Evolutionary conservation across 2,329 filamentous ascomycete genomes (phyloP), one percentile per base, ranked within the genome.

Genomic region (Aspergillus sp.): DNA sequence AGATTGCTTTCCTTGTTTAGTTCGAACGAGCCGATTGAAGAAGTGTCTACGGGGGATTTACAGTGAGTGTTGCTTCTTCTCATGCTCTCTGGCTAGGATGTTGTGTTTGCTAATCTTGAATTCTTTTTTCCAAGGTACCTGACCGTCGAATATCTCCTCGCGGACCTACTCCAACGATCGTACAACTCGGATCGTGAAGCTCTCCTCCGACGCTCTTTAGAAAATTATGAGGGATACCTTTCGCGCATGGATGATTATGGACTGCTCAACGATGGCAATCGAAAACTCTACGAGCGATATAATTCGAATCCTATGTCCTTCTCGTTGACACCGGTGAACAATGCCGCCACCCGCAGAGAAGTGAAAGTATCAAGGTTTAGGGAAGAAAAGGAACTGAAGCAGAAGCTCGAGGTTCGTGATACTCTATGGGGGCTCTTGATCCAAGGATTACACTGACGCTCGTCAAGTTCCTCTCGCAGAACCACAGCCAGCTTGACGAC

Each of bases 281-380:
- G 78, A 49, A 83, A 82, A 61, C 74, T 90, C 20, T 82, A 89
- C 53, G 83, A 86, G 61, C 71, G 77, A 47, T 95, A 93, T 68
- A 76, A 77, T 45, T 86, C 93, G 48, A 79, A 84, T 20, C 85
- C 84, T 3, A 73, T 75, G n/a, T 72, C 73, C 1, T 96, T 96
- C 67, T 84, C 84, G 43, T 84, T 87, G 2, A 82, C 86, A 15
- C 79, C 82, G 15, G 78, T 78, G 7, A 77, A 74, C 19, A 81
- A 87, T 67, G 80, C 88, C 3, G 80, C 84, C 17, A 80, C 82
- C 25, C 80, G 85, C 52, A 79, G 93, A 56, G 84, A 90, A 48
- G 82, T 83, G 42, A 98, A 97, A 71, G 95, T 98, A 57, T 79
- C 82, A 41, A 83, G 86, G 51, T 96, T 90, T 70, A 84, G 82